Conservation (phyloP, 768 basidiomycete genomes). For the Chlorophyllum brunneum region DNA sequence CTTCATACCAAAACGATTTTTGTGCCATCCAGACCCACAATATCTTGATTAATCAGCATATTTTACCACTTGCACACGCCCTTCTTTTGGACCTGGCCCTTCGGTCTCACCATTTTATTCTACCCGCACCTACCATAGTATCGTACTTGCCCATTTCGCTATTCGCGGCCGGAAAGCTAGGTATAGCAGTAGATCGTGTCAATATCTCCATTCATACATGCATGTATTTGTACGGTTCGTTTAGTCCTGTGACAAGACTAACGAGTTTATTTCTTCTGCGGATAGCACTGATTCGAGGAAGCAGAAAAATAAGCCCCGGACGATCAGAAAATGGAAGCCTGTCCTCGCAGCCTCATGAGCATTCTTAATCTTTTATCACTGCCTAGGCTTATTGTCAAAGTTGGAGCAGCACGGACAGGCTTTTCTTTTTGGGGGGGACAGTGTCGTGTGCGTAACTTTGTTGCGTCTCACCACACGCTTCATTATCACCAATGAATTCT, state of each 20-base stretch:
- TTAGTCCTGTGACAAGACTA: constrained; percentile 11
- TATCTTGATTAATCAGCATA: constrained; percentile 6
- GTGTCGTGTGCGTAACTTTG: constrained; percentile 8
- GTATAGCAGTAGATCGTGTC: constrained; percentile 45
- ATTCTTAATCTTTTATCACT: too few relatives aligned
- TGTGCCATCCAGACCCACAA: neutral
- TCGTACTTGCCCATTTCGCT: constrained; percentile 43
- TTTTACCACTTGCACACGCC: constrained; percentile 4
- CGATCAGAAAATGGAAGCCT: too few relatives aligned
- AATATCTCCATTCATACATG: constrained; percentile 18
- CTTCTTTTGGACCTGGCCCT: neutral
- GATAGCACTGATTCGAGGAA: constrained; percentile 7
- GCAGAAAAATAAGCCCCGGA: constrained; percentile 8
- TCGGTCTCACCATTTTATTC: neutral
- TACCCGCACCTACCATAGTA: constrained; percentile 22
- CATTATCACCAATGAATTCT: neutral
- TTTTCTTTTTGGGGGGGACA: too few relatives aligned
- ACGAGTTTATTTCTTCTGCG: constrained; percentile 17
- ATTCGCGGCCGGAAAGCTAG: constrained; percentile 42
- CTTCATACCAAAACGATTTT: neutral
- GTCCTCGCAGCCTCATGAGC: too few relatives aligned
- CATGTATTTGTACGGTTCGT: constrained; percentile 49
- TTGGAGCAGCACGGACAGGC: too few relatives aligned
- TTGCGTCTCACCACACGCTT: constrained; percentile 10
- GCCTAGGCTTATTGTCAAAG: neutral